Base-by-base conservation (phyloP, 1,139 yeast genomes). In the Pichia kudriavzevii region DNA sequence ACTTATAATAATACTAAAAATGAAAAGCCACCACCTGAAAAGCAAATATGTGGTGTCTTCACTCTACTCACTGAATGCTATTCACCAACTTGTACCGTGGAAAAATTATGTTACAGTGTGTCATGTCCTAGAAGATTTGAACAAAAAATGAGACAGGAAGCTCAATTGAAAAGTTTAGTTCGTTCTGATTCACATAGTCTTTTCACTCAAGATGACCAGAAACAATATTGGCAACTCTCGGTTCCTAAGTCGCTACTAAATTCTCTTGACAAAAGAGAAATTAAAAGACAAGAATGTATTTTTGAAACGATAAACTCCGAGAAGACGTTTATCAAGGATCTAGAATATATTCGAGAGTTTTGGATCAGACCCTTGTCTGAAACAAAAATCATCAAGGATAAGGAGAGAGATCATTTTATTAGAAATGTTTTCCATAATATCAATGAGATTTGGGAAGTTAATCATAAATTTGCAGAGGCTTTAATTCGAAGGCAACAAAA, bases 91-190 rank as follows among this genome's bases (percentile, higher is more conserved):
- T 91, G 98, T 62, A 80, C 95, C 4, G 66, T 94, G 37, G 94
- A 85, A 53, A 69, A 75, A 24, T 64, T 91, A 29, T 91, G 98
- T 60, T 91, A 91, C 59, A 82, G 95, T 36, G 88, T 91, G 48
- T 94, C 96, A n/a, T 91, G 98, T 61, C 98, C 98, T 9, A 72
- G 96, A 48, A 72, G 98, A 46, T 65, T 91, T 33, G 98, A 91
- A 59, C 98, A 91, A 57, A 97, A 91, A 55, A 95, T 95, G 3
- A 68, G 97, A 39, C 68, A 85, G 41, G 85, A 87, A 50, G 69
- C 84, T 74, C 84, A 85, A 56, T 87, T 94, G 7, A 27, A 9
- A 8, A 83, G 83, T 50, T 68, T 91, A 49, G 75, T 78, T 45
- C 67, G 95, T 28, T 87, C 94, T 7, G 94, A 84, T 32, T 78